Percentiles rank a stretch among this genome's conserved stretches.
These are phyloP conservation scores for Quercus alba DNA, from an alignment of 306 rosid species.

Conservation along the genomic window DNA sequence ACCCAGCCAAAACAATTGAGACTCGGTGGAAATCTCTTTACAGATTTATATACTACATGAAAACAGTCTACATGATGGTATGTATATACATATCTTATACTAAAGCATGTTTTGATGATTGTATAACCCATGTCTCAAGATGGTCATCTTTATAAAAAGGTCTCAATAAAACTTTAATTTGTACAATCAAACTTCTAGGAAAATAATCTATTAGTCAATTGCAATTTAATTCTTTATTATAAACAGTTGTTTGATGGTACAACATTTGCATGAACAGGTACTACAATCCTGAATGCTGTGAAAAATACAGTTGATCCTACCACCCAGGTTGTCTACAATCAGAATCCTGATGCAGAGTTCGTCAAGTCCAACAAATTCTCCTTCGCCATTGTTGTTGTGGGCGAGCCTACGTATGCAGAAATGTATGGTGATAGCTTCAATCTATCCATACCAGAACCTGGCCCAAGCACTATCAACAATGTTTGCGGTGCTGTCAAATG, in stretches of 20 bases:
- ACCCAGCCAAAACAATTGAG: too few species aligned
- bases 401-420: conserved; percentile 90
- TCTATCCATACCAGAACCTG: conserved; percentile 68
- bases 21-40: neutral
- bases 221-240: neutral
- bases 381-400: conserved; percentile 74
- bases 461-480: conserved; percentile 64
- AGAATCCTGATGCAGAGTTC: conserved; percentile 60
- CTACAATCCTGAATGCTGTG: conserved; percentile 78
- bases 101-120: too few species aligned
- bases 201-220: too few species aligned
- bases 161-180: too few species aligned
- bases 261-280: conserved; percentile 40
- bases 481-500: conserved; percentile 65
- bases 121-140: too few species aligned
- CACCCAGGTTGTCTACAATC: conserved; percentile 68
- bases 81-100: neutral
- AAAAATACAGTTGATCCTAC: conserved; percentile 61
- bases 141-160: too few species aligned
- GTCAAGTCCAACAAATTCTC: conserved; percentile 61
- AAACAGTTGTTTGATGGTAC: neutral
- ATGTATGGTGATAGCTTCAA: conserved; percentile 74
- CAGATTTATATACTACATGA: neutral
- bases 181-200: too few species aligned
- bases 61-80: neutral